These are phyloP conservation scores for Hortaea werneckii DNA, from an alignment of 2,329 filamentous ascomycete genomes.

Conservation along the genomic window DNA sequence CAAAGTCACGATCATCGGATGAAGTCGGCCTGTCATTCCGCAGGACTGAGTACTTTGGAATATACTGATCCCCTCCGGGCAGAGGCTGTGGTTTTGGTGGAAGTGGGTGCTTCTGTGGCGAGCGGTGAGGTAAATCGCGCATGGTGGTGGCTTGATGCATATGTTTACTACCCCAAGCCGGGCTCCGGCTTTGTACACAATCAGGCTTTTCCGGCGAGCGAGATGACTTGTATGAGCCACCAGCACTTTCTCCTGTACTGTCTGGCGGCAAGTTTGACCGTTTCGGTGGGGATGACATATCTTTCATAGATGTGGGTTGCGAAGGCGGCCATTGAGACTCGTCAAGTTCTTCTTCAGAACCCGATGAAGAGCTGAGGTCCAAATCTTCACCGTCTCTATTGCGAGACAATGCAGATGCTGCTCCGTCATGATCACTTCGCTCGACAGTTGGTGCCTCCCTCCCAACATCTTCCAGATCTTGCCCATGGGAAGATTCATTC, in stretches of 20 bases:
- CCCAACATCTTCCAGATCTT: no score
- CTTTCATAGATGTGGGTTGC: not conserved
- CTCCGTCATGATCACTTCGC: no score
- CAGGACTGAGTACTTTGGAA: not conserved
- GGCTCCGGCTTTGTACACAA: not conserved
- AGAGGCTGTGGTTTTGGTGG: not conserved
- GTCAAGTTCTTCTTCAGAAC: slow-evolving; percentile 1
- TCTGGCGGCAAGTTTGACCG: slow-evolving; percentile 4
- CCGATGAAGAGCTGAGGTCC: not conserved
- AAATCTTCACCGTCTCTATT: not conserved
- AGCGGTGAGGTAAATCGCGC: not conserved
- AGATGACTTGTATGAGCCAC: not conserved
- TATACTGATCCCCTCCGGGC: not conserved
- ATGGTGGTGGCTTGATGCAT: not conserved
- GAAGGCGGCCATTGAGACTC: slow-evolving; percentile 2
- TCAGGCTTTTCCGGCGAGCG: not conserved
- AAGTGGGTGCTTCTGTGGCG: not conserved
- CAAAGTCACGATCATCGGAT: no score
- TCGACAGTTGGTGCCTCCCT: no score
- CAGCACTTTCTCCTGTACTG: slow-evolving; percentile 3
- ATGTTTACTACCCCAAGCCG: not conserved
- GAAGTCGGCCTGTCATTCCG: not conserved
- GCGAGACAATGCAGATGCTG: not conserved
- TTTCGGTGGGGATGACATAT: not conserved
- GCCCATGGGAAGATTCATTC: no score